phyloP scores from a whole-genome alignment of 108 stramenopile genomes.

The Cyclotella kingstonii region DNA sequence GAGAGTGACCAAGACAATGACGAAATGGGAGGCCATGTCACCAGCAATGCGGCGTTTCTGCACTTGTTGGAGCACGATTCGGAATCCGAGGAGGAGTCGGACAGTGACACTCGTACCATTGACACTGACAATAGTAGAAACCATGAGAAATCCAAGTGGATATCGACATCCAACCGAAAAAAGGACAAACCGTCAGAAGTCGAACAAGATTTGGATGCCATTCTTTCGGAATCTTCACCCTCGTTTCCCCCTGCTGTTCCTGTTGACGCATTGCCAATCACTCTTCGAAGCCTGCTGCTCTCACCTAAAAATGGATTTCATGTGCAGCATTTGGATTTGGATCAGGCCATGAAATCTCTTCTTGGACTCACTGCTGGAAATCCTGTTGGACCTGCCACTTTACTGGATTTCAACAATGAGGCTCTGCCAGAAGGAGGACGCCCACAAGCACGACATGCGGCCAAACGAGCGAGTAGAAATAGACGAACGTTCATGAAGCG shows the following conservation, averaged over 20 bases:
- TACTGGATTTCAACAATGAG: not conserved
- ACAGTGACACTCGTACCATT: slow-evolving; percentile 13
- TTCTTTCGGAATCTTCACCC: slow-evolving; percentile 10
- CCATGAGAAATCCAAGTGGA: not conserved
- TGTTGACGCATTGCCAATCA: not conserved
- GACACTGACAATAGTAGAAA: slow-evolving; percentile 27
- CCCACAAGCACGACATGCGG: no score
- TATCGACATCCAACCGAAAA: not conserved
- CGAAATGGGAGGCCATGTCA: no score
- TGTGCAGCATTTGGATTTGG: slow-evolving; percentile 59
- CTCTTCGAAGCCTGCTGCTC: slow-evolving; percentile 18
- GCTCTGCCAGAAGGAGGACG: slow-evolving; percentile 4
- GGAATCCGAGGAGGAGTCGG: not conserved
- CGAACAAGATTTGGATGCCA: slow-evolving; percentile 49
- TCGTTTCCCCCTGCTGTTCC: not conserved
- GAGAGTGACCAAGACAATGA: slow-evolving; percentile 29
- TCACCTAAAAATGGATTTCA: slow-evolving; percentile 31
- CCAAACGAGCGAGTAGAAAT: no score
- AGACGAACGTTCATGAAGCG: slow-evolving; percentile 31
- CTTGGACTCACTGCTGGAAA: slow-evolving; percentile 41
- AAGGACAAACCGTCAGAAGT: slow-evolving; percentile 12
- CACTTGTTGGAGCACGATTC: slow-evolving; percentile 24
- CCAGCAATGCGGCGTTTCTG: no score
- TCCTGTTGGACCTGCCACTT: not conserved
- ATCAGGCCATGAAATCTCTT: slow-evolving; percentile 56